Base-by-base conservation (phyloP, 2,329 filamentous ascomycete genomes). In the Arthrobotrys musiformis region DNA sequence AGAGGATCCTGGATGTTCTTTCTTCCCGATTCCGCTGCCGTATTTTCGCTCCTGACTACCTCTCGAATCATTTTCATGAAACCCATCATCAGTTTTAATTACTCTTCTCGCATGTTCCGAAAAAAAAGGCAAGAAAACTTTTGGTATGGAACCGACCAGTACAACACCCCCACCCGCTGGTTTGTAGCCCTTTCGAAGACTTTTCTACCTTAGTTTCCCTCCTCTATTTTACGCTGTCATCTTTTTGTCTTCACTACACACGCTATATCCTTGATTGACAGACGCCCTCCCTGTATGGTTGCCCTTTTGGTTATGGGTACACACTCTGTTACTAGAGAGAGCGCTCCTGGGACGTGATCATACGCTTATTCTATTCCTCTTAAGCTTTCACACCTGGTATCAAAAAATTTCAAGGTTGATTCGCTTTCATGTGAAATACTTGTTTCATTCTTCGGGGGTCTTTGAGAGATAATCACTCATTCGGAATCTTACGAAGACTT, bases 1-100 rank as follows among this genome's bases (percentile, higher is more conserved):
- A 84, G 84, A 80, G 67, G 63, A 67, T 77, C 54, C 73, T 77
- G 66, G 73, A 77, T 70, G 66, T 62, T 67, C 73, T 77, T 67
- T 77, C 73, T 77, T 77, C 73, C 64, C 73, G 73, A 70, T 77
- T 77, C 67, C 73, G 64, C 48, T 70, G 73, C 60, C 73, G 66
- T 35, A 68, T 77, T 66, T 77, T 70, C 48, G 52, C 73, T 67
- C 60, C 66, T 7, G 66, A 77, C 66, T 70, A 77, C 42, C 28
- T 40, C 40, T 50, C 48, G 33, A 54, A 40, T 28, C 66, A 50
- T 35, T 54, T 58, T 28, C 72, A 60, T 40, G 64, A 70, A 50
- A 76, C 62, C 22, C 17, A 33, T 11, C 64, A 42, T 35, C 46
- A 61, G 22, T 70, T 67, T 70, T 66, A 62, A 77, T 54, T n/a